Base-by-base conservation (phyloP, 176 grass and related monocot genomes). In the Canna indica region DNA sequence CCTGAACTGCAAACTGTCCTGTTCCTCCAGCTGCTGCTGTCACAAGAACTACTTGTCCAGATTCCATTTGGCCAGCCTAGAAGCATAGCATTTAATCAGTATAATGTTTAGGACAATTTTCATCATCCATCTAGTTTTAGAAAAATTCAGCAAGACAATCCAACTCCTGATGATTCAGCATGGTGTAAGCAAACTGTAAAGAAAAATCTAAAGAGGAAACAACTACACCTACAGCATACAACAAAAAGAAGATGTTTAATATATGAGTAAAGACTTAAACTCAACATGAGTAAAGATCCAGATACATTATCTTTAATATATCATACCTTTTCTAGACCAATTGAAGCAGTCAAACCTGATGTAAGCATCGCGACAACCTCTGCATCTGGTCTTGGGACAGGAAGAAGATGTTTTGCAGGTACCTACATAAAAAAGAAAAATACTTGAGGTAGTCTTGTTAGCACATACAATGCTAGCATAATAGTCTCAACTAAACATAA, bases 281-380 rank as follows among this genome's bases (percentile, higher is more conserved):
- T 63, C 59, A 45, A 32, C 50, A 28, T 74, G 15, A 59, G 32
- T 61, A 35, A 36, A 44, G 41, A 44, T 44, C 7, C 41, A 44
- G 41, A 44, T 10, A 8, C 35, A 20, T 64, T 17, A 72, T 30
- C 27, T 24, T 38, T 17, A 65, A 68, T 16, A 30, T 14, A 68
- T 20, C 13, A 50, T 75, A 86, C 94, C 94, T 87, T 99, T 87
- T 99, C 94, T 81, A 99, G 81, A 85, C 82, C 76, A 90, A 99
- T 99, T 73, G 94, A 99, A 77, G 94, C 94, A 68, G 94, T 99
- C 77, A 99, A 73, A 75, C 94, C 94, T 78, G 89, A 99, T 59
- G 94, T 93, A 76, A 99, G 67, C 94, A 99, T 99, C 25, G 94
- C 94, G 14, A 99, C 89, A 59, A 99, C 94, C 82, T 99, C 94